phyloP scores from a whole-genome alignment of 345 rosid species.

The Camelina sativa region DNA sequence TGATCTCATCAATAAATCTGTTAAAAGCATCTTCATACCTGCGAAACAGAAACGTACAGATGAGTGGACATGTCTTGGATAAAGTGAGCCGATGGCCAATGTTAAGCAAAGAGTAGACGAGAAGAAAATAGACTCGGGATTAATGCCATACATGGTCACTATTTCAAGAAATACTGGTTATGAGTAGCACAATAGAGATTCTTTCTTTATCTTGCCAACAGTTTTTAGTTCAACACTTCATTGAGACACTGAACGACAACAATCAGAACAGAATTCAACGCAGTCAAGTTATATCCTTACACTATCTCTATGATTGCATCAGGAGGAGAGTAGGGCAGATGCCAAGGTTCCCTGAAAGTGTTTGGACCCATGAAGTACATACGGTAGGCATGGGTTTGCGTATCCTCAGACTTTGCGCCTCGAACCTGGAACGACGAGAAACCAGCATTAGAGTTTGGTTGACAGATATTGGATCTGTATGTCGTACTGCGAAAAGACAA shows the following conservation, averaged over 20 bases:
- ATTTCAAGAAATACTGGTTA: conserved; percentile 1
- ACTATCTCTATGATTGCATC: conserved; percentile 89
- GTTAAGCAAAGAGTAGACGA: background rate
- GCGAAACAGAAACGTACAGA: conserved; percentile 38
- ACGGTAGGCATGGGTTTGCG: conserved; percentile 91
- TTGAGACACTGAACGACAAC: conserved; percentile 34
- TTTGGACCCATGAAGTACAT: conserved; percentile 98
- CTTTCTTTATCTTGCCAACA: background rate
- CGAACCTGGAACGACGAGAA: conserved; percentile 64
- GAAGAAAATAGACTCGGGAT: conserved; percentile 1
- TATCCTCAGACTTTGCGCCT: conserved; percentile 91
- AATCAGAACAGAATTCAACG: conserved; percentile 18
- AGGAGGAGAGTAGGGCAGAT: conserved; percentile 94
- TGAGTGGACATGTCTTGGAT: conserved; percentile 20
- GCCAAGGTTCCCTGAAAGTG: conserved; percentile 98
- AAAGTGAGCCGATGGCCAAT: conserved; percentile 25
- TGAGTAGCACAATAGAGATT: background rate
- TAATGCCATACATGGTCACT: conserved; percentile 9
- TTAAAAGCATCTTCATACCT: conserved; percentile 99
- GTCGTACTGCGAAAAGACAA: conserved; percentile 13
- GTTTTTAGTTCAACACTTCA: conserved; percentile 31
- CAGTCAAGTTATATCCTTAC: conserved; percentile 58
- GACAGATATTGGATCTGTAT: conserved; percentile 16
- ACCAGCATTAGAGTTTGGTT: conserved; percentile 28
- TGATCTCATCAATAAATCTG: conserved; percentile 93